These are phyloP conservation scores for Colletotrichum navitas DNA, from an alignment of 2,329 filamentous ascomycete species.

Conservation along the genomic window DNA sequence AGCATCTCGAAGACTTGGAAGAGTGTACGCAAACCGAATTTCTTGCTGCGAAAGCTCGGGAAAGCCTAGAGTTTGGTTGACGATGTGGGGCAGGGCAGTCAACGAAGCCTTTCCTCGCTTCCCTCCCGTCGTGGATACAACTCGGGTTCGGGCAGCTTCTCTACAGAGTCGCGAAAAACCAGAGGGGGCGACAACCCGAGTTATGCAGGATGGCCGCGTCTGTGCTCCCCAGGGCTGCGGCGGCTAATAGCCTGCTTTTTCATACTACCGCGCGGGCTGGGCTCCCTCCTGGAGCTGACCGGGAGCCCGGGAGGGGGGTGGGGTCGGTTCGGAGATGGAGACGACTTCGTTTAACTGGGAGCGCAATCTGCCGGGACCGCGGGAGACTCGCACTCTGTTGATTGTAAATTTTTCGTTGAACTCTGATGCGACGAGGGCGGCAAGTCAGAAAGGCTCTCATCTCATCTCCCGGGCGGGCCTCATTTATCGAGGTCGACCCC, in stretches of 20 bases:
- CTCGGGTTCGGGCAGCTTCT: background rate
- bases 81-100: constrained; percentile 1
- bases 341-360: constrained; percentile 12
- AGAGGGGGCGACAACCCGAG: background rate
- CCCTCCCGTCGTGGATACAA: background rate
- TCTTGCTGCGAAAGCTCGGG: background rate
- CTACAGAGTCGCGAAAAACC: background rate
- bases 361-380: constrained; percentile 11
- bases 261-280: background rate
- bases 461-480: constrained; percentile 14
- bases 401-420: background rate
- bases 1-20: background rate
- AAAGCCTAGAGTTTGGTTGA: background rate
- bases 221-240: background rate
- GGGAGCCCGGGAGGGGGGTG: background rate
- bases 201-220: background rate
- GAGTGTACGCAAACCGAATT: background rate
- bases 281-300: background rate
- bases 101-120: background rate
- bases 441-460: background rate
- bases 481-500: background rate
- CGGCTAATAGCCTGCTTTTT: background rate
- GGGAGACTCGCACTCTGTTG: background rate
- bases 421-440: background rate
- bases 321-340: constrained; percentile 6